Evolutionary conservation across 129 eudicot species (phyloP), one percentile per base, ranked within the genome.

Genomic region (Artemisia tridentata): DNA sequence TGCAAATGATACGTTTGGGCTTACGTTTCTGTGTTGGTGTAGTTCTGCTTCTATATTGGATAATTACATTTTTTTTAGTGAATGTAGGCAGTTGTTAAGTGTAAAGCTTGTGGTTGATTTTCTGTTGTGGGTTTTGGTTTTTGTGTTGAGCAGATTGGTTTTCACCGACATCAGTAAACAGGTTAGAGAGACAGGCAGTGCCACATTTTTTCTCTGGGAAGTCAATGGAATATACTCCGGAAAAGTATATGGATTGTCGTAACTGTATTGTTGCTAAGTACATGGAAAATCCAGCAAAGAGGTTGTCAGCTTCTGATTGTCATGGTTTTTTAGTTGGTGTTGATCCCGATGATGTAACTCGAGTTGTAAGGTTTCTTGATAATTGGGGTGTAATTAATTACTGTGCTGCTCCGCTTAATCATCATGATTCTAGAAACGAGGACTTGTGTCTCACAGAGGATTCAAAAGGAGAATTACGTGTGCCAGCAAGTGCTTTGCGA

Each of bases 361-460:
- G 96, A 67, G 89, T 93, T 50, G 82, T 84, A 47, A 84, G 96
- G 58, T 93, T 93, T 83, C 95, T 93, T 63, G 96, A 93, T 69
- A 91, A 89, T 74, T 93, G 98, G 98, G 98, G 98, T 61, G 86
- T 93, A 68, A 89, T 93, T 64, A 93, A 89, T 59, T 93, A 93
- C 60, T 93, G 90, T 82, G 98, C 96, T 73, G 73, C 81, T 69
- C 75, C 86, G 72, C 78, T 66, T 61, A 79, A 49, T 71, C 77
- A 65, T 68, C 83, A 66, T 72, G 90, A 82, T 27, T 27, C 73
- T n/a, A 80, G 68, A 67, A 84, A 79, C 14, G 86, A 81, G 46
- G 83, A 77, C 3, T 69, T 82, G 1, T 82, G 76, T 77, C 83
- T 89, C 72, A 65, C 68, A 8, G 98, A 93, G 82, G 95, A 93